Evolutionary conservation across 164 flowering plant species (phyloP).

Genomic region (Nelumbo lutea): DNA sequence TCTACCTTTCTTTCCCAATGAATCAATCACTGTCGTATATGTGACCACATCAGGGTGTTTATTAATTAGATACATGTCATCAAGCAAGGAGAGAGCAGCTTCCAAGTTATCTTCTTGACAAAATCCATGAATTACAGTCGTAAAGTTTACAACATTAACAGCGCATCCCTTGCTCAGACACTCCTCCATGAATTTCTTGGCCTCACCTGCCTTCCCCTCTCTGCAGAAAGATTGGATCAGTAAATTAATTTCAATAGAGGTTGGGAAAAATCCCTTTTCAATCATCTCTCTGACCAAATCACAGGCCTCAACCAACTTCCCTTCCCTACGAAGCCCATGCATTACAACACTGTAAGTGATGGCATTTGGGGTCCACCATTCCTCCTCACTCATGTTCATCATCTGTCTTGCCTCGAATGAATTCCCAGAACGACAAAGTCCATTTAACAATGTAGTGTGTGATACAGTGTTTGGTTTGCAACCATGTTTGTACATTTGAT

Average conservation of each 20-base stretch:
- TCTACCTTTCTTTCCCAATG: conserved; percentile 63
- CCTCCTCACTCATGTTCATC: conserved; percentile 65
- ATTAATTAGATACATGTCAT: conserved; percentile 88
- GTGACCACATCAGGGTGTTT: conserved; percentile 80
- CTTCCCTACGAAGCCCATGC: conserved; percentile 86
- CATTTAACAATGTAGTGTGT: conserved; percentile 73
- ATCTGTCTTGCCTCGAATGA: conserved; percentile 79
- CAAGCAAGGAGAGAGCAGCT: conserved; percentile 73
- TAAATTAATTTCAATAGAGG: conserved; percentile 72
- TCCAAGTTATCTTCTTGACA: conserved; percentile 65
- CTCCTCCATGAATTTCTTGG: conserved; percentile 69
- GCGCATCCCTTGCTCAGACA: conserved; percentile 75
- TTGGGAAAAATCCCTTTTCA: conserved; percentile 60
- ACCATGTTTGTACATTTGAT: conserved; percentile 70
- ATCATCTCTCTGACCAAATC: conserved; percentile 69
- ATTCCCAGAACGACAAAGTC: conserved; percentile 64
- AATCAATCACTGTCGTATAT: conserved; percentile 69
- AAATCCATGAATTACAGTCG: conserved; percentile 82
- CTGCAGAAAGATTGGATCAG: conserved; percentile 64
- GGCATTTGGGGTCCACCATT: conserved; percentile 90
- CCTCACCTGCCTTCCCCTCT: conserved; percentile 47
- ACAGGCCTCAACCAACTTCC: conserved; percentile 70
- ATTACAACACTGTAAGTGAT: conserved; percentile 78
- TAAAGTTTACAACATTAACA: conserved; percentile 73
- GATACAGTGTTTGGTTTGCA: conserved; percentile 85